Evolutionary conservation across 805 yeast genomes (phyloP).

Genomic region (Metschnikowia santaceciliae): DNA sequence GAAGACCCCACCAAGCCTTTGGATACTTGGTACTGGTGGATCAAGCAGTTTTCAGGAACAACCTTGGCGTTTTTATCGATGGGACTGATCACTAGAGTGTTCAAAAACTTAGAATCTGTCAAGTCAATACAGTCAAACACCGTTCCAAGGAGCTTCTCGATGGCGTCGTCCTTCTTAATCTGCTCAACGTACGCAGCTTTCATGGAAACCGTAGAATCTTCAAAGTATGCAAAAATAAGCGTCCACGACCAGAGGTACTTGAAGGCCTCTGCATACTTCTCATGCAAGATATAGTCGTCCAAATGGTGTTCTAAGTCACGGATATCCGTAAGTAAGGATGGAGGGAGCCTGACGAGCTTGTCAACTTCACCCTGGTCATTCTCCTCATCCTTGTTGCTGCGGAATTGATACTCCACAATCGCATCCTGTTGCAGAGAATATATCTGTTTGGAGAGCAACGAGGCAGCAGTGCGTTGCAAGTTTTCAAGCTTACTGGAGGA

Average conservation of each 20-base stretch:
- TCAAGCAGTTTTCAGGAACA: slow-evolving; percentile 14
- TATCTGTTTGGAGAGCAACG: slow-evolving; percentile 39
- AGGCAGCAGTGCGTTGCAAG: slow-evolving; percentile 43
- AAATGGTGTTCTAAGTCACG: slow-evolving; percentile 28
- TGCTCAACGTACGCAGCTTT: slow-evolving; percentile 58
- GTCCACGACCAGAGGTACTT: slow-evolving; percentile 67
- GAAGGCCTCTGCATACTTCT: slow-evolving; percentile 19
- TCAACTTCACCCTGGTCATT: slow-evolving; percentile 15
- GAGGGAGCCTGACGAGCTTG: slow-evolving; percentile 35
- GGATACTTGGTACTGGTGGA: slow-evolving; percentile 21
- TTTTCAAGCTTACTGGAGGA: slow-evolving; percentile 16
- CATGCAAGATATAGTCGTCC: slow-evolving; percentile 9
- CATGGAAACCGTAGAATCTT: slow-evolving; percentile 60
- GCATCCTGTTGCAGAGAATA: slow-evolving; percentile 50
- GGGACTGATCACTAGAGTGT: slow-evolving; percentile 16
- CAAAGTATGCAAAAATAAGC: slow-evolving; percentile 57
- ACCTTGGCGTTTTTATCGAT: slow-evolving; percentile 13
- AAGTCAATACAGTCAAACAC: slow-evolving; percentile 53
- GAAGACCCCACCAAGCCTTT: slow-evolving; percentile 21
- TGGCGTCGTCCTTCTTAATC: slow-evolving; percentile 42
- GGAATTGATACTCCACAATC: slow-evolving; percentile 59
- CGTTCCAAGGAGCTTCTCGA: slow-evolving; percentile 54
- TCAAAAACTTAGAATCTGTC: slow-evolving; percentile 21
- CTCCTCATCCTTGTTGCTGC: slow-evolving; percentile 32
- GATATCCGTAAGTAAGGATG: slow-evolving; percentile 32